A percentile compares a stretch with the other conserved stretches of the same genome.
These are phyloP conservation scores for Entomortierella beljakovae DNA, from an alignment of 192 early-diverging fungal genomes.

Conservation along the genomic window DNA sequence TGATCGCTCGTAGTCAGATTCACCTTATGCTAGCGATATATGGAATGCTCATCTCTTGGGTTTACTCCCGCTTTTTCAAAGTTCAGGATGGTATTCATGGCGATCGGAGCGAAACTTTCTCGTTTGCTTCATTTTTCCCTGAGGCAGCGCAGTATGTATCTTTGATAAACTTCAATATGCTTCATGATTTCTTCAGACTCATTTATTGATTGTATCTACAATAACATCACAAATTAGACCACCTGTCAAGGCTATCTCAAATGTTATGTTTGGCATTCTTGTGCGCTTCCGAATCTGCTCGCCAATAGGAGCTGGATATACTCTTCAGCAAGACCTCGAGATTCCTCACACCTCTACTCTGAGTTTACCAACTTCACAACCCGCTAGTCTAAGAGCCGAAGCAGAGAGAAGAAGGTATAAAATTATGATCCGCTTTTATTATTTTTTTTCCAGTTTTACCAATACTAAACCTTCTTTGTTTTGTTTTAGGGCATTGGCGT, in stretches of 20 bases:
- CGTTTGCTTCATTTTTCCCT: slow-evolving; percentile 93
- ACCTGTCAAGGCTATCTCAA: slow-evolving; percentile 73
- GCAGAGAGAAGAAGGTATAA: slow-evolving; percentile 71
- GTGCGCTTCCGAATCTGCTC: slow-evolving; percentile 66
- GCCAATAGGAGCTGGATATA: slow-evolving; percentile 53
- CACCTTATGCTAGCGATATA: slow-evolving; percentile 77
- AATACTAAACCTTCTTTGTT: neutral
- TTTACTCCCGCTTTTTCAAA: slow-evolving; percentile 89
- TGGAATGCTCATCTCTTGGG: slow-evolving; percentile 81
- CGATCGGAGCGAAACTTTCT: slow-evolving; percentile 92
- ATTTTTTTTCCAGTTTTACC: no score
- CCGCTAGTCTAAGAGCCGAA: slow-evolving; percentile 68
- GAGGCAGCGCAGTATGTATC: slow-evolving; percentile 75
- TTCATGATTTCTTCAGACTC: neutral
- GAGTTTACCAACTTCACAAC: slow-evolving; percentile 49
- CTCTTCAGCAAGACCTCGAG: slow-evolving; percentile 57
- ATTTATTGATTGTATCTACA: neutral
- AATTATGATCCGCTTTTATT: no score
- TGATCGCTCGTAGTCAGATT: slow-evolving; percentile 63
- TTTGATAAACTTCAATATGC: neutral
- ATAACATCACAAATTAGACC: slow-evolving; percentile 52
- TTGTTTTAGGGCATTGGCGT: slow-evolving; percentile 67
- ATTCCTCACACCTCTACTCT: slow-evolving; percentile 39
- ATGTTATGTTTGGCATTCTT: slow-evolving; percentile 67
- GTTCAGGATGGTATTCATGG: slow-evolving; percentile 83